Conservation (phyloP, 148 eudicot genomes). For the Suaeda aralocaspica region DNA sequence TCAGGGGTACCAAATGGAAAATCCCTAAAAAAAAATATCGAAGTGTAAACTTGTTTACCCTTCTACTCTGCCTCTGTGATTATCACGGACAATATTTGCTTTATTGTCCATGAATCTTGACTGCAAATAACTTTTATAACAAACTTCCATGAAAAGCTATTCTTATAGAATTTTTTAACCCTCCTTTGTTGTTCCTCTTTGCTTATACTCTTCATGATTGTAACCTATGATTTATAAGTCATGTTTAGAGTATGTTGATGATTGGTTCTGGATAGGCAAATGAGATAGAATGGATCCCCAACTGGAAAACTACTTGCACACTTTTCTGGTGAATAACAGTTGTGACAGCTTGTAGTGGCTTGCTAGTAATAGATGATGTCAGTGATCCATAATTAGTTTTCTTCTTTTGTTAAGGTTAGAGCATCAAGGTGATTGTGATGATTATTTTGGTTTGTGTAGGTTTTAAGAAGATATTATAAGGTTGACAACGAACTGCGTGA, state of each 20-base stretch:
- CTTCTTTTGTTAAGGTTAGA: neutral
- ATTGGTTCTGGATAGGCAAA: neutral
- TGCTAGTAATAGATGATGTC: neutral
- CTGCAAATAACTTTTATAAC: neutral
- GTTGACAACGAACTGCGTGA: slow-evolving; percentile 70
- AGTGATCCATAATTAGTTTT: neutral
- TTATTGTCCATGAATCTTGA: neutral
- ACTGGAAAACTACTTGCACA: neutral
- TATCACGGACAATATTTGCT: neutral
- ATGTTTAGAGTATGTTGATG: neutral
- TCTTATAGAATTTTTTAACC: too few relatives aligned
- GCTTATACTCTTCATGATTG: neutral
- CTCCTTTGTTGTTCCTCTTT: neutral
- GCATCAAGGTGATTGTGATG: neutral
- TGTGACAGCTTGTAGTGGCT: neutral
- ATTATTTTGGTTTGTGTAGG: slow-evolving; percentile 34
- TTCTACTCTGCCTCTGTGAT: neutral
- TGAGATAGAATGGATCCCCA: neutral
- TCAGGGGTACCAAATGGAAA: too few relatives aligned
- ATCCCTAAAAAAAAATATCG: too few relatives aligned
- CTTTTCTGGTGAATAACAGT: neutral
- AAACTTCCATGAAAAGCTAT: too few relatives aligned
- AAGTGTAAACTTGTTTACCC: neutral
- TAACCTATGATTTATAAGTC: neutral
- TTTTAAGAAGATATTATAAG: slow-evolving; percentile 56